Base-by-base conservation (phyloP, 192 early-diverging fungal species). In the Coemansia sp. region DNA sequence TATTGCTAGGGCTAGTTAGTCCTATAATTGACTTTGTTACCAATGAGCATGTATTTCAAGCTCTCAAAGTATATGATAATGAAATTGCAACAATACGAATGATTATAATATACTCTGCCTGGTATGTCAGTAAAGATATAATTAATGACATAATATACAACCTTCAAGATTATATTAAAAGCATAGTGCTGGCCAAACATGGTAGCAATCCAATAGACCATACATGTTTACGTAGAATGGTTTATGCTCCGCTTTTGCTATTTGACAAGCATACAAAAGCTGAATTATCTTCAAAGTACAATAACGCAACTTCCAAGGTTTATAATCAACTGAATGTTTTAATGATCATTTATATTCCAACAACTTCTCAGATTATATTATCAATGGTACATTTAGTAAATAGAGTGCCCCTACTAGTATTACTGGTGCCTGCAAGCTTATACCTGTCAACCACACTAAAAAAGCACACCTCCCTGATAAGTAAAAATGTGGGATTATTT, bases 171-270 rank as follows among this genome's bases (percentile, higher is more conserved):
- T 26, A 23, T 1, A 23, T 16, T 44, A 44, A 14, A 18, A 7
- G 15, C 6, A 53, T 1, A 13, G 1, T 23, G 2, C 0, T 2
- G 20, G 21, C 5, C 30, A 35, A 18, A 3, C 14, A 59, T 13
- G 42, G 2, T 15, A 54, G 11, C 9, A 47, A 31, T 39, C 52
- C 5, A 9, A 54, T 10, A 40, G 28, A 15, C 6, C 16, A 28
- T 21, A 21, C 11, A 59, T 63, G 64, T 57, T 35, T 65, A 3
- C 15, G 48, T 6, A 28, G 45, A 2, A 16, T 72, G 15, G 44
- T 72, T 5, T 46, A 72, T 11, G 70, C 70, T 5, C 70, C 63
- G 7, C 15, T 72, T 0, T 58, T 57, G 4, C 54, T 65, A 26
- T 72, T 72, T 55, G 70, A 72, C 28, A 54, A 55, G 28, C n/a